Base-by-base conservation (phyloP, 345 rosid species). In the Syzygium grande region DNA sequence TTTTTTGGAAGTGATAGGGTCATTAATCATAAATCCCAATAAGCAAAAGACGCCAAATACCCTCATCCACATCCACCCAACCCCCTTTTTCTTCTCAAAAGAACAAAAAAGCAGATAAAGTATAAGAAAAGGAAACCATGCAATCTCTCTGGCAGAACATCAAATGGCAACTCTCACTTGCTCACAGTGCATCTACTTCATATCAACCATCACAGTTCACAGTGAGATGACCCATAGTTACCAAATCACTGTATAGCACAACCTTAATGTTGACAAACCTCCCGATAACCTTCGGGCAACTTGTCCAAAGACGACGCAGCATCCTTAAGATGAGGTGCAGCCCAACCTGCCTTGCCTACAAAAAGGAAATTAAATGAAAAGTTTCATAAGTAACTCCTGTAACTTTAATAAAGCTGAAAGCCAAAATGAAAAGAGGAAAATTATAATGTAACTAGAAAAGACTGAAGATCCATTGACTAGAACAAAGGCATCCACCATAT, bases 251-350 rank as follows among this genome's bases (percentile, higher is more conserved):
- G 38, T 41, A 34, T 9, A 73, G 80, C 0, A 0, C 49, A 80
- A 51, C 11, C n/a, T 41, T 52, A 77, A 85, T 43, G 85, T 34
- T 19, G 55, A 86, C 91, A 65, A 87, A 96, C 99, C 99, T 98
- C 99, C 80, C 95, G 86, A 92, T 96, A 98, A 90, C 96, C 88
- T 93, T 98, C 99, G 0, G 98, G 98, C 87, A 98, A 88, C 91
- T 92, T 96, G 89, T 95, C 99, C 85, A 92, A 85, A 63, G 99
- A 95, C 89, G 96, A 89, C 38, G 93, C 93, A 88, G 99, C 99
- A 93, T 96, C 99, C 96, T 96, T 98, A 79, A 98, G 97, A 86
- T 98, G 99, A 46, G 99, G 99, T 65, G 99, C 99, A 73, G 99
- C 99, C 97, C 98, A 96, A 87, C 99, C 99, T 86, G 92, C 87